A percentile compares a stretch with the other conserved stretches of the same genome.
Evolutionary conservation across 306 rosid species (phyloP).

Genomic region (Rosa multiflora): DNA sequence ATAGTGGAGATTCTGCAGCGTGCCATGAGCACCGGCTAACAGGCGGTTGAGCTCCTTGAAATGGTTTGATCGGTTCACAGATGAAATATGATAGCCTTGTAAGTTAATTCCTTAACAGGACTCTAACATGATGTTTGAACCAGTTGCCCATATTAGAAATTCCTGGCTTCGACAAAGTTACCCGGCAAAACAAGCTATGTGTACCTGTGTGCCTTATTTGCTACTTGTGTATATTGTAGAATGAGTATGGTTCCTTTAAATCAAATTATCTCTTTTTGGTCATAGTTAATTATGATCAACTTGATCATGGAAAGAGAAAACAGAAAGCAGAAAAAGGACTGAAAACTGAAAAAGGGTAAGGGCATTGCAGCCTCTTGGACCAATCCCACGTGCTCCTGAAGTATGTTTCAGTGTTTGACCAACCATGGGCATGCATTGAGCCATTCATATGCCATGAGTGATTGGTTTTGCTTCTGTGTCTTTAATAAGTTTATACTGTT

Average conservation of each 20-base stretch:
- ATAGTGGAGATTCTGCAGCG: neutral
- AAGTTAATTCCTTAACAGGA: neutral
- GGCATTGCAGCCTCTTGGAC: neutral
- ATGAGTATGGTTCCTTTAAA: neutral
- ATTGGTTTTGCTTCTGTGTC: neutral
- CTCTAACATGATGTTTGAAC: neutral
- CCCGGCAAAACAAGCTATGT: neutral
- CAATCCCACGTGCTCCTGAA: neutral
- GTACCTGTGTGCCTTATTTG: neutral
- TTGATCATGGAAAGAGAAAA: neutral
- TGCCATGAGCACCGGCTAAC: neutral
- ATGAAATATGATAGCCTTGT: neutral
- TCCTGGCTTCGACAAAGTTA: neutral
- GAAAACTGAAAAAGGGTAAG: neutral
- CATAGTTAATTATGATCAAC: neutral
- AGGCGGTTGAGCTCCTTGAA: neutral
- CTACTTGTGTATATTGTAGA: neutral
- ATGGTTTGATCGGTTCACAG: neutral
- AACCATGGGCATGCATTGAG: neutral
- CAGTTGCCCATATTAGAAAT: neutral
- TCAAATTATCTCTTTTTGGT: neutral
- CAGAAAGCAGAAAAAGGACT: neutral
- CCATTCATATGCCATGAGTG: neutral
- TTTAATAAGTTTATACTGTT: neutral
- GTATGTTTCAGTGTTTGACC: neutral